Conservation (phyloP, 305 asterid species). For the Fraxinus albicans region DNA sequence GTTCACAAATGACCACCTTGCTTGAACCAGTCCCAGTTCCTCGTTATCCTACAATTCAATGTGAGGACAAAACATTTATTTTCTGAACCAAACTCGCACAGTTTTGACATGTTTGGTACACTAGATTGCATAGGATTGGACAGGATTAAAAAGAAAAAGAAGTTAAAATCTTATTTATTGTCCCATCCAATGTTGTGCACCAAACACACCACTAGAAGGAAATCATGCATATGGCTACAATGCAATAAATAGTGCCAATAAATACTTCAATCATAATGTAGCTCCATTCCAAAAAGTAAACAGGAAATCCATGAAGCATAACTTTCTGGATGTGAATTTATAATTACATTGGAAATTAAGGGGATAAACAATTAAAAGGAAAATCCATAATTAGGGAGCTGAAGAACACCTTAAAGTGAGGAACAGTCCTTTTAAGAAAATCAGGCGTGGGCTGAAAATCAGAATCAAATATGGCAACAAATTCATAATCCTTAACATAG, state of each 20-base stretch:
- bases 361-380: background rate
- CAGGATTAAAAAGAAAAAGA: background rate
- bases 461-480: slow-evolving; percentile 85
- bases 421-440: slow-evolving; percentile 69
- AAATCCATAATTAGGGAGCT: background rate
- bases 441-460: slow-evolving; percentile 88
- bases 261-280: background rate
- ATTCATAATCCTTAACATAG: slow-evolving; percentile 87
- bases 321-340: background rate
- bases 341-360: background rate
- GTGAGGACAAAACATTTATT: background rate
- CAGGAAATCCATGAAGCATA: background rate
- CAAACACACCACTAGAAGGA: background rate
- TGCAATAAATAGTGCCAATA: slow-evolving; percentile 18
- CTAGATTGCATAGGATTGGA: background rate
- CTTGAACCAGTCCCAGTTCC: slow-evolving; percentile 88
- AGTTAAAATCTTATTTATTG: background rate
- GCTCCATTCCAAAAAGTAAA: background rate
- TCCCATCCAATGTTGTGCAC: background rate
- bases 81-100: background rate
- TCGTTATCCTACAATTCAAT: slow-evolving; percentile 72
- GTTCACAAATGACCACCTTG: slow-evolving; percentile 96
- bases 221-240: slow-evolving; percentile 9
- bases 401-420: slow-evolving; percentile 71
- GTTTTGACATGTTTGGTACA: background rate